Conservation (phyloP, 1,139 yeast species). For the Debaryomycetaceae sp. region DNA sequence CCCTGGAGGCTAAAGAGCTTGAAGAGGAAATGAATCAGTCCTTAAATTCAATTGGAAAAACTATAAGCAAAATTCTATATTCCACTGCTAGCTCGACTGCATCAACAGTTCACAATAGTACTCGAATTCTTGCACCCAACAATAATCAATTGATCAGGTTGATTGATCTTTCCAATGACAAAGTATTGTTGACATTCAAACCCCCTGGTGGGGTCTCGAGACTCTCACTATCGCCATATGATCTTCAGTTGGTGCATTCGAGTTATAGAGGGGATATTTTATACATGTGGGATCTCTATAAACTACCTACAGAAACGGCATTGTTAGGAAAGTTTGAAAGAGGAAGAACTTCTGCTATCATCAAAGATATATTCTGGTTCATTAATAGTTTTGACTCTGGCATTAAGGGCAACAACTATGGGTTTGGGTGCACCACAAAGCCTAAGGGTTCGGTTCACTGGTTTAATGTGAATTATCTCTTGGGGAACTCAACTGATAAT, state of each 20-base stretch:
- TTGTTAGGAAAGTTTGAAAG: conserved; percentile 58
- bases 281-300: conserved; percentile 63
- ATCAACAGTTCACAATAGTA: conserved; percentile 26
- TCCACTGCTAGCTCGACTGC: conserved; percentile 36
- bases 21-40: conserved; percentile 17
- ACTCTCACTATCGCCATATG: conserved; percentile 62
- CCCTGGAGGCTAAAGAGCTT: conserved; percentile 10
- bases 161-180: conserved; percentile 45
- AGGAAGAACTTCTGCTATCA: conserved; percentile 61
- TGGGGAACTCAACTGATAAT: conserved; percentile 31
- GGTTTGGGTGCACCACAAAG: conserved; percentile 55
- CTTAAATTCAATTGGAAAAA: conserved; percentile 29
- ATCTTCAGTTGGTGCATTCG: conserved; percentile 55
- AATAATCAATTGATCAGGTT: conserved; percentile 39
- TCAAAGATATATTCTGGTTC: conserved; percentile 56
- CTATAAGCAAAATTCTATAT: conserved; percentile 31
- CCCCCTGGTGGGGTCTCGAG: conserved; percentile 64
- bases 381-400: conserved; percentile 20
- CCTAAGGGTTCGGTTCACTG: conserved; percentile 64
- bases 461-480: conserved; percentile 46
- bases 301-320: conserved; percentile 48
- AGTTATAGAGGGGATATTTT: conserved; percentile 60
- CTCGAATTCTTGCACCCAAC: conserved; percentile 21
- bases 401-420: conserved; percentile 30
- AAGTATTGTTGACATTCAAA: conserved; percentile 48